Conservation (phyloP, 257 asterid species). For the Orobanche coerulescens region DNA sequence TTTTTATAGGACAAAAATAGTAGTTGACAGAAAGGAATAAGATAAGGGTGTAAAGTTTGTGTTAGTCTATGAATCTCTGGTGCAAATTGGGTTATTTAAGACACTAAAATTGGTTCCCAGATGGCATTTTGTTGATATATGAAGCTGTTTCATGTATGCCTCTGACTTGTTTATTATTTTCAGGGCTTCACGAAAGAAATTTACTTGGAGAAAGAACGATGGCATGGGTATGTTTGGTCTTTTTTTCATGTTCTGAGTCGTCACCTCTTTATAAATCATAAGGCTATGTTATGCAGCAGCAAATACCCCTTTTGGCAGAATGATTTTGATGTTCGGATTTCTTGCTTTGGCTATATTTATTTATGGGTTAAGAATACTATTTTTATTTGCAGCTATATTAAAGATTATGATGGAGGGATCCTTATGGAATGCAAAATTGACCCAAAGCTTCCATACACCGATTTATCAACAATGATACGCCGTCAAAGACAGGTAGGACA, state of each 20-base stretch:
- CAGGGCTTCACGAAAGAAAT: conserved; percentile 98
- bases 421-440: conserved; percentile 98
- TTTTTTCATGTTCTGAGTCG: conserved; percentile 5
- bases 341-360: neutral
- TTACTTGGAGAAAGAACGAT: conserved; percentile 81
- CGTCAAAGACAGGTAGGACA: conserved; percentile 79
- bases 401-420: conserved; percentile 96
- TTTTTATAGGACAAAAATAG: too few species aligned
- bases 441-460: conserved; percentile 95
- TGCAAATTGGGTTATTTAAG: neutral
- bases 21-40: too few species aligned
- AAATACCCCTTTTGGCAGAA: neutral
- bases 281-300: conserved; percentile 5
- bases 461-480: conserved; percentile 95
- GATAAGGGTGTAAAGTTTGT: too few species aligned
- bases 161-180: conserved; percentile 22
- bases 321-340: neutral
- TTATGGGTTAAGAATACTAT: conserved; percentile 10
- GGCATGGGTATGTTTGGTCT: conserved; percentile 79
- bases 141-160: conserved; percentile 13
- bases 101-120: neutral
- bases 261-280: conserved; percentile 10
- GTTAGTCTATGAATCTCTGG: neutral
- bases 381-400: conserved; percentile 57
- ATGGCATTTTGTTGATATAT: conserved; percentile 11